These are phyloP conservation scores for Arthrinium puccinioides DNA, from an alignment of 2,329 filamentous ascomycete genomes.

Conservation along the genomic window DNA sequence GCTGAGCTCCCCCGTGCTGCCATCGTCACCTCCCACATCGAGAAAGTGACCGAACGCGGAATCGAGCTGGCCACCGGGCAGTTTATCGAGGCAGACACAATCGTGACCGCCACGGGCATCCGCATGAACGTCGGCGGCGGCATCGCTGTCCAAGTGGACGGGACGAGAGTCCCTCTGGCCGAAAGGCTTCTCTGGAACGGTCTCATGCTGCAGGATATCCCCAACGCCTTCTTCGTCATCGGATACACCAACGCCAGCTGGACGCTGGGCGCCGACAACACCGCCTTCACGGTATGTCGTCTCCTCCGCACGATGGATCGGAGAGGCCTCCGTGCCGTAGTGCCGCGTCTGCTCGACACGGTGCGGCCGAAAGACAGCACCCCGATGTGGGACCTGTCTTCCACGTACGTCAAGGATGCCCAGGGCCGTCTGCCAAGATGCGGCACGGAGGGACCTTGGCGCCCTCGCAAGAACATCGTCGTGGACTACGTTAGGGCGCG, in stretches of 20 bases:
- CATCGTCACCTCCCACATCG: constrained; percentile 39
- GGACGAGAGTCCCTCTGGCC: constrained; percentile 30
- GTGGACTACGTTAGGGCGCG: not conserved
- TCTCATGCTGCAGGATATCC: constrained; percentile 54
- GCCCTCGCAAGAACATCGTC: not conserved
- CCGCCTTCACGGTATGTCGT: constrained; percentile 38
- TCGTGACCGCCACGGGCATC: constrained; percentile 59
- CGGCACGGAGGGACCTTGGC: constrained; percentile 4
- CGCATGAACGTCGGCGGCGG: constrained; percentile 47
- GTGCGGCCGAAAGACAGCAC: not conserved
- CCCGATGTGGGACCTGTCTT: constrained; percentile 24
- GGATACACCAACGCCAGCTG: constrained; percentile 56
- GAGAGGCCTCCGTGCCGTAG: constrained; percentile 30
- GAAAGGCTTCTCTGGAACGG: constrained; percentile 50
- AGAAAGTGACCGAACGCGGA: constrained; percentile 31
- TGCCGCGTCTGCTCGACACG: constrained; percentile 28
- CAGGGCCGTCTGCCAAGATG: constrained; percentile 29
- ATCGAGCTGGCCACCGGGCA: constrained; percentile 29
- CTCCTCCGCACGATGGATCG: constrained; percentile 42
- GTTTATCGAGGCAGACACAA: constrained; percentile 47
- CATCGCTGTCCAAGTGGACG: constrained; percentile 44
- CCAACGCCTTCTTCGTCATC: constrained; percentile 50
- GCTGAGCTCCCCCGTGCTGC: constrained; percentile 19
- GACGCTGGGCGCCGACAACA: constrained; percentile 54
- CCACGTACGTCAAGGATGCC: constrained; percentile 30